These are phyloP conservation scores for Colletotrichum destructivum DNA, from an alignment of 2,329 filamentous ascomycete species.

Conservation along the genomic window DNA sequence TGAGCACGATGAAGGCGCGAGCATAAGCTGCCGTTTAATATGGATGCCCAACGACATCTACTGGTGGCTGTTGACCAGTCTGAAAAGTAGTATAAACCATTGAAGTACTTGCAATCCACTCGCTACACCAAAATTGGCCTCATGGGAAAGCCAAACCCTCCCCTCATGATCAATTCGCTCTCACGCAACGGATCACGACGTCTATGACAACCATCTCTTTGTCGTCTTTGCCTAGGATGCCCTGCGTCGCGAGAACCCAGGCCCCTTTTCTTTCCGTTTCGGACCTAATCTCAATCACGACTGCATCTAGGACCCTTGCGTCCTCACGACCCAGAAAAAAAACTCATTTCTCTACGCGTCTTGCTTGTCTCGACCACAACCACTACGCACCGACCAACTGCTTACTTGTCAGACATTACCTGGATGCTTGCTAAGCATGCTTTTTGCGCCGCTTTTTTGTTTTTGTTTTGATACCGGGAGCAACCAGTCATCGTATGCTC, in stretches of 20 bases:
- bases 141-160: conserved; percentile 11
- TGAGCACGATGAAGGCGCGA: conserved; percentile 55
- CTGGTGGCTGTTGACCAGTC: conserved; percentile 32
- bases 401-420: conserved; percentile 1
- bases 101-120: conserved; percentile 38
- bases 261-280: conserved; percentile 33
- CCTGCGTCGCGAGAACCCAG: conserved; percentile 25
- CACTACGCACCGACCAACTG: conserved; percentile 6
- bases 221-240: conserved; percentile 34
- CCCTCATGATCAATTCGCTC: conserved; percentile 42
- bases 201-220: conserved; percentile 43
- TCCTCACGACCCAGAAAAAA: conserved; percentile 33
- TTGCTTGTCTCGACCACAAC: conserved; percentile 16
- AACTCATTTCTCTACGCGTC: conserved; percentile 21
- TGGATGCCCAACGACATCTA: conserved; percentile 20
- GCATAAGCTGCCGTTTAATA: conserved; percentile 46
- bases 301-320: conserved; percentile 38
- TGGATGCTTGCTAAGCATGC: conserved; percentile 10
- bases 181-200: conserved; percentile 44
- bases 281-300: conserved; percentile 36
- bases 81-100: conserved; percentile 33
- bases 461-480: conserved; percentile 20
- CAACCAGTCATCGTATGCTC: conserved; percentile 15
- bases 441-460: conserved; percentile 1
- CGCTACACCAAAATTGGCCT: conserved; percentile 33